A percentile compares a stretch with the other conserved stretches of the same genome.
Evolutionary conservation across 805 yeast species (phyloP).

Genomic region (Lachancea sp.): DNA sequence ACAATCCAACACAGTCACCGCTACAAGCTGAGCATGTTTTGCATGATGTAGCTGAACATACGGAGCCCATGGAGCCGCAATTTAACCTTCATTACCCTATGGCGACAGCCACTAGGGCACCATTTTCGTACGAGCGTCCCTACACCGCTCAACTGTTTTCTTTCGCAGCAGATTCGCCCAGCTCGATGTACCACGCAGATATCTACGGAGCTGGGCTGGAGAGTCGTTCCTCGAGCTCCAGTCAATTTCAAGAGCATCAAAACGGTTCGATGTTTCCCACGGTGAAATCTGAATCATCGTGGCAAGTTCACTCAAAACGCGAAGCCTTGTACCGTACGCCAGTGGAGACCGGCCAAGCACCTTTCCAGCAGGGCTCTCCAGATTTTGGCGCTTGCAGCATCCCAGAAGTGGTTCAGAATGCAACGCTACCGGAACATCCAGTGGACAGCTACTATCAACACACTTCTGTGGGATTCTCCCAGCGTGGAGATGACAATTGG

Average conservation of each 20-base stretch:
- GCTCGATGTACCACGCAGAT: constrained; percentile 4
- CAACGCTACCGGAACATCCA: neutral
- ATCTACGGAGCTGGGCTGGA: constrained; percentile 3
- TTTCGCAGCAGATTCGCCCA: constrained; percentile 2
- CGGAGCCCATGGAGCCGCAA: constrained; percentile 3
- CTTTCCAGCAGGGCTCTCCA: neutral
- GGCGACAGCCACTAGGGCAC: constrained; percentile 7
- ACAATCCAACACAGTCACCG: neutral
- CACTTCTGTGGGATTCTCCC: neutral
- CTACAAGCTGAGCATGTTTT: neutral
- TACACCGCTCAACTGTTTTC: neutral
- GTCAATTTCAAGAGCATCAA: neutral
- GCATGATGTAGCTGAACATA: neutral
- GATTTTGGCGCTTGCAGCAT: neutral
- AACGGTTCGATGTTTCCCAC: neutral
- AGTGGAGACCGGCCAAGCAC: neutral
- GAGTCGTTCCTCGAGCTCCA: neutral
- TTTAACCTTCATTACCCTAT: constrained; percentile 7
- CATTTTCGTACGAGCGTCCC: neutral
- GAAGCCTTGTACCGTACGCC: neutral
- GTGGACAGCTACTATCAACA: neutral
- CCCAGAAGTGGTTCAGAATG: neutral
- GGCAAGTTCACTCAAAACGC: neutral
- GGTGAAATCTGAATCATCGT: neutral
- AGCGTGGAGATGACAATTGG: neutral